Conservation (phyloP, 1,284 basidiomycete species). For the Ustilago nuda region DNA sequence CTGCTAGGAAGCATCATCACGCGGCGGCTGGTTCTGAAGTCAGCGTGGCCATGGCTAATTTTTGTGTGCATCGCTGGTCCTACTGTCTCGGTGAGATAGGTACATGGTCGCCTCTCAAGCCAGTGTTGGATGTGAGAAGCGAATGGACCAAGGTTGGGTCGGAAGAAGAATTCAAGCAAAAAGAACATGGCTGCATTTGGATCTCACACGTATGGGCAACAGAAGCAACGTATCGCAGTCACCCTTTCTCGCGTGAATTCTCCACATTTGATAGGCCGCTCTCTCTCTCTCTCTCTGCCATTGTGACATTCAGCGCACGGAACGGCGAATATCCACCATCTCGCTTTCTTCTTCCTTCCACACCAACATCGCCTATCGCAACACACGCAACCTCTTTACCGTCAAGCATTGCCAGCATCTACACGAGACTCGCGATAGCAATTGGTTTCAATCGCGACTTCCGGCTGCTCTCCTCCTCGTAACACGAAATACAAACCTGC, state of each 20-base stretch:
- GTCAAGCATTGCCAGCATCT: neutral
- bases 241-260: neutral
- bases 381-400: neutral
- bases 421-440: neutral
- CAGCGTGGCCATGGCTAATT: neutral
- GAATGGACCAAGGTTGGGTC: neutral
- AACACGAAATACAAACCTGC: neutral
- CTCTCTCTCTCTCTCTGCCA: slow-evolving; percentile 1
- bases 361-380: neutral
- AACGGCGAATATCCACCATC: slow-evolving; percentile 15
- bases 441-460: neutral
- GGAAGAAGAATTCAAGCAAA: neutral
- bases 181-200: neutral
- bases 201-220: neutral
- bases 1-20: neutral
- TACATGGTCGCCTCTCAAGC: no score
- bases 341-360: neutral
- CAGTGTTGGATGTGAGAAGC: no score
- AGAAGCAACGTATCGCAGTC: neutral
- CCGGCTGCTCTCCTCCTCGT: neutral
- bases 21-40: neutral
- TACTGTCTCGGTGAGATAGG: no score
- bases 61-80: no score
- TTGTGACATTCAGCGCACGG: slow-evolving; percentile 6
- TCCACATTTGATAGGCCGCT: slow-evolving; percentile 3